phyloP scores from a whole-genome alignment of 306 rosid genomes.

The Quercus wislizeni region DNA sequence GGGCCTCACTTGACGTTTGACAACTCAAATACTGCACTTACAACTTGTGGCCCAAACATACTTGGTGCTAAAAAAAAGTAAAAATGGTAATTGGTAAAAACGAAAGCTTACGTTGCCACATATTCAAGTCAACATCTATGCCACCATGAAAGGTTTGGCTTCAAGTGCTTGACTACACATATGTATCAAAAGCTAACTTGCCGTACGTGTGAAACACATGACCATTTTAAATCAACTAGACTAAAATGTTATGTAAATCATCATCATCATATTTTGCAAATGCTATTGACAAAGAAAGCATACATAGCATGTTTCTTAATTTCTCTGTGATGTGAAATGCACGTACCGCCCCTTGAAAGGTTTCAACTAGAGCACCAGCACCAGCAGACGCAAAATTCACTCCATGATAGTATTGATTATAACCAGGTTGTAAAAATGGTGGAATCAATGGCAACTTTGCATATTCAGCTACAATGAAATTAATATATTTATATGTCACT shows the following conservation, averaged over 20 bases:
- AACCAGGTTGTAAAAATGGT: constrained; percentile 66
- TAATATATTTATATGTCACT: not conserved
- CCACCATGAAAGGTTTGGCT: not conserved
- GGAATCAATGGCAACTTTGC: constrained; percentile 68
- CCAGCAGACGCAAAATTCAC: constrained; percentile 89
- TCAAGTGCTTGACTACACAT: not conserved
- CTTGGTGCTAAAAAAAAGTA: not conserved
- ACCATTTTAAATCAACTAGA: not conserved
- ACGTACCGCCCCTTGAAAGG: constrained; percentile 77
- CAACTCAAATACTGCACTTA: constrained; percentile 5
- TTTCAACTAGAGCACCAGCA: constrained; percentile 81
- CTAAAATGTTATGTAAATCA: not conserved
- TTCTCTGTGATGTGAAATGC: not conserved
- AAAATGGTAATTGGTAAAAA: not conserved
- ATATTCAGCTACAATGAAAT: constrained; percentile 52
- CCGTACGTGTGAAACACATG: not conserved
- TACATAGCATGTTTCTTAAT: not conserved
- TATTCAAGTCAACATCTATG: not conserved
- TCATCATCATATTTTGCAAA: not conserved
- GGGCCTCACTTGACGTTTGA: constrained; percentile 13
- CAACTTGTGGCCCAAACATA: constrained; percentile 25
- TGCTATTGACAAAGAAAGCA: not conserved
- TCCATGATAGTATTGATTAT: constrained; percentile 45
- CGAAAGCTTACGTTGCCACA: constrained; percentile 1
- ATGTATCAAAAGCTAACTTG: not conserved